Percentiles rank a stretch among this genome's conserved stretches.
phyloP scores from a whole-genome alignment of 495 filamentous ascomycete genomes.

The Aspergillus egyptiacus region DNA sequence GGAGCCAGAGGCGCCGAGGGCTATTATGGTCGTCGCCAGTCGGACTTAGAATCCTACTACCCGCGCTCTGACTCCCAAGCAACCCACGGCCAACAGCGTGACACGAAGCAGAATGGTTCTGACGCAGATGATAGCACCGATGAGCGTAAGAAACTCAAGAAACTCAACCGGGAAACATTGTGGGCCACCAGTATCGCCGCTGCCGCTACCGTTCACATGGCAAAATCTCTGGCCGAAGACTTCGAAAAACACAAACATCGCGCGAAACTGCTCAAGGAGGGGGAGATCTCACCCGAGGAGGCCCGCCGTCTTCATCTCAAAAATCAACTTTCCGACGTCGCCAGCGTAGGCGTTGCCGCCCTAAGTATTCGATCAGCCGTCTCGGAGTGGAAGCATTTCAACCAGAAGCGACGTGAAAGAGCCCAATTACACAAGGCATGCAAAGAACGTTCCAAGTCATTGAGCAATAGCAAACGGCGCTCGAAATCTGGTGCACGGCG shows the following conservation, averaged over 20 bases:
- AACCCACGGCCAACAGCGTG: not conserved
- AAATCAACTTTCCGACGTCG: slow-evolving; percentile 66
- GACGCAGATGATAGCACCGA: slow-evolving; percentile 69
- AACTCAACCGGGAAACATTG: slow-evolving; percentile 78
- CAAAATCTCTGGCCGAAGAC: slow-evolving; percentile 69
- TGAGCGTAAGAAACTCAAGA: slow-evolving; percentile 66
- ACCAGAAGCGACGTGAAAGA: slow-evolving; percentile 52
- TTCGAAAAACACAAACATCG: slow-evolving; percentile 69
- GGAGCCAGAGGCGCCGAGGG: slow-evolving; percentile 16
- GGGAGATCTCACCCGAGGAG: slow-evolving; percentile 66
- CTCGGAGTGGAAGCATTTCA: slow-evolving; percentile 64
- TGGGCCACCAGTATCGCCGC: slow-evolving; percentile 77
- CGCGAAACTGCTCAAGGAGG: slow-evolving; percentile 63
- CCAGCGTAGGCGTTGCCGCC: slow-evolving; percentile 76
- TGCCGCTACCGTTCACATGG: slow-evolving; percentile 85
- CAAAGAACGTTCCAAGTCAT: slow-evolving; percentile 5
- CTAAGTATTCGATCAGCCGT: slow-evolving; percentile 80
- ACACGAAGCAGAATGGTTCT: slow-evolving; percentile 40
- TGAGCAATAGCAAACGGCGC: not conserved
- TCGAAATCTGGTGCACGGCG: slow-evolving; percentile 3
- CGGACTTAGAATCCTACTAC: slow-evolving; percentile 21
- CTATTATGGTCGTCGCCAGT: slow-evolving; percentile 16
- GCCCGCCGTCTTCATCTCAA: slow-evolving; percentile 70
- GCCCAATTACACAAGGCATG: slow-evolving; percentile 48
- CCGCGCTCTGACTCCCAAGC: slow-evolving; percentile 14